These are phyloP conservation scores for Penicillium sp. DNA, from an alignment of 2,329 filamentous ascomycete species.

Conservation along the genomic window DNA sequence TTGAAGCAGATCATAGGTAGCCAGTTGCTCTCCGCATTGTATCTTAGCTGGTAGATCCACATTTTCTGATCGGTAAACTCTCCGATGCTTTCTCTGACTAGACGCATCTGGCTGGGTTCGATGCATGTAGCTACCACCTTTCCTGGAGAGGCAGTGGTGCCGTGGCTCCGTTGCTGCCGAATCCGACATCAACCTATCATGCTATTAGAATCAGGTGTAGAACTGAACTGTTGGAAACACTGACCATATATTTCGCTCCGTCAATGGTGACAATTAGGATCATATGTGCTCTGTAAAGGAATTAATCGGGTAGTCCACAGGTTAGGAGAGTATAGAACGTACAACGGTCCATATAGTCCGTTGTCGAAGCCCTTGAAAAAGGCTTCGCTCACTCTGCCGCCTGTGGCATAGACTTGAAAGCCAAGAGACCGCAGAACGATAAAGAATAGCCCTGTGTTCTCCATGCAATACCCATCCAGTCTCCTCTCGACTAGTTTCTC, in stretches of 20 bases:
- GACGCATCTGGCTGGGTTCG: constrained; percentile 53
- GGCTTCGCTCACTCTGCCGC: constrained; percentile 45
- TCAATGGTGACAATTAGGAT: constrained; percentile 57
- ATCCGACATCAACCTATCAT: constrained; percentile 55
- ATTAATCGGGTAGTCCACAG: neutral
- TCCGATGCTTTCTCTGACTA: constrained; percentile 47
- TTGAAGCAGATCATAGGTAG: constrained; percentile 60
- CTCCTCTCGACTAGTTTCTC: constrained; percentile 49
- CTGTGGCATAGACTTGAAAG: constrained; percentile 52
- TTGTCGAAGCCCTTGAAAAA: constrained; percentile 32
- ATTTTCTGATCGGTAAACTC: constrained; percentile 47
- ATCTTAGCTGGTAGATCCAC: constrained; percentile 61
- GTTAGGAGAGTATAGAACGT: constrained; percentile 11
- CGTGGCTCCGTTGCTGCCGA: constrained; percentile 59
- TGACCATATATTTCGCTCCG: constrained; percentile 41
- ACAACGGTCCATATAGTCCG: constrained; percentile 48
- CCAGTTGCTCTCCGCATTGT: constrained; percentile 50
- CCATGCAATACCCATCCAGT: constrained; percentile 58
- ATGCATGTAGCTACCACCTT: constrained; percentile 40
- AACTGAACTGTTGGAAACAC: neutral
- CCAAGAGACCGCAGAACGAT: constrained; percentile 50
- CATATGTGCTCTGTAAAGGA: constrained; percentile 47
- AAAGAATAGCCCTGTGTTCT: constrained; percentile 53
- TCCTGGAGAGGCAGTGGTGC: constrained; percentile 52
- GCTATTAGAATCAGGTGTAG: neutral